Base-by-base conservation (phyloP, 306 rosid species). In the Lotus japonicus region DNA sequence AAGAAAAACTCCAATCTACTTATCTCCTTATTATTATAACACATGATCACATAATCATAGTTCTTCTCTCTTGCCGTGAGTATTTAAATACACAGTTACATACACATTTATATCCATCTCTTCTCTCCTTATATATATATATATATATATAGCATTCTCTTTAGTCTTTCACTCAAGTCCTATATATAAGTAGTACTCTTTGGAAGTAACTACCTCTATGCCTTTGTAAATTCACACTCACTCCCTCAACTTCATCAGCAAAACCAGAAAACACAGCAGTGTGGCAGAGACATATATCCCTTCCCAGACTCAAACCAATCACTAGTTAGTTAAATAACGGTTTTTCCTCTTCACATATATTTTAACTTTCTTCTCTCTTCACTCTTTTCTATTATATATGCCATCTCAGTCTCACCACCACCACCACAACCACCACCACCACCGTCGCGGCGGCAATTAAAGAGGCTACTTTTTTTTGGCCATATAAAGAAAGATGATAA, bases 291-390 rank as follows among this genome's bases (percentile, higher is more conserved):
- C 75, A 63, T 26, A 53, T 18, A 68, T 56, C 72, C 66, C 66
- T 43, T 58, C 33, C 6, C 49, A 51, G 14, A 21, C 33, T 5
- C 49, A 51, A 11, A 21, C 10, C 59, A 39, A 63, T 62, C 9
- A 26, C 35, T 6, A 79, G 80, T 80, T 82, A 68, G 87, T 82
- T 89, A 81, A 17, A 52, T 77, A 89, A 92, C 98, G 74, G 89
- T 74, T 79, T 84, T 23, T n/a, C 4, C 3, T 7, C 45, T 13
- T 6, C 15, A 15, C 9, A 41, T 45, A 3, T 6, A 0, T 31
- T 31, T 31, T 31, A 31, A 31, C 36, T 31, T 38, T 2, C 48
- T 13, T 44, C 14, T 84, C 0, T 86, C 11, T 91, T n/a, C n/a
- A 62, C 82, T 88, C n/a, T n/a, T n/a, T n/a, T n/a, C n/a, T n/a